These are phyloP conservation scores for Haplosporangium sp. DNA, from an alignment of 371 early-diverging fungal genomes.

Conservation along the genomic window DNA sequence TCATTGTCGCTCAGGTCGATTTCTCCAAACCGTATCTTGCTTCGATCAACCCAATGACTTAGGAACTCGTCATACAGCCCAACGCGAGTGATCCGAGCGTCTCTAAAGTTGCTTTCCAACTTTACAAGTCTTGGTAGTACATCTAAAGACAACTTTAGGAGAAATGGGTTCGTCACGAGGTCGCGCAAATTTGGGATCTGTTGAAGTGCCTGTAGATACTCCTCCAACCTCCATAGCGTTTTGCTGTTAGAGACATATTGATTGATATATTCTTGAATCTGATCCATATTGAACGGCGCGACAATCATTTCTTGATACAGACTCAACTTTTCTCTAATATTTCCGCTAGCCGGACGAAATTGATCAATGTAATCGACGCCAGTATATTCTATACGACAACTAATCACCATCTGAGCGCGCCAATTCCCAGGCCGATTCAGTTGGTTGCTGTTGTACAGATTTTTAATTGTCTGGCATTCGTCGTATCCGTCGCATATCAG, in stretches of 20 bases:
- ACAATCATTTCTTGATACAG: conserved; percentile 3
- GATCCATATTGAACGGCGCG: not conserved
- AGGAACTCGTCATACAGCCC: conserved; percentile 17
- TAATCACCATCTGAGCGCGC: conserved; percentile 1
- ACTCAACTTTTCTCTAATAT: not conserved
- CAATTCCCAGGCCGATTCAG: conserved; percentile 6
- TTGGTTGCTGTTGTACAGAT: conserved; percentile 4
- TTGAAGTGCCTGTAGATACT: not conserved
- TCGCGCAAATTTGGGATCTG: too few species aligned
- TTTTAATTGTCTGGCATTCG: too few species aligned
- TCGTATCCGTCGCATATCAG: too few species aligned
- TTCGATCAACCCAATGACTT: not conserved
- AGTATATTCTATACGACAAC: not conserved
- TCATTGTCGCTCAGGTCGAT: not conserved
- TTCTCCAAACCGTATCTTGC: not conserved
- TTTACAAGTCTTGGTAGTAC: not conserved
- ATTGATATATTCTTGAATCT: not conserved
- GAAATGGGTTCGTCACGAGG: too few species aligned
- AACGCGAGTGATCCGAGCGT: conserved; percentile 2
- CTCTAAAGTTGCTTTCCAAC: not conserved
- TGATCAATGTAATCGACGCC: not conserved
- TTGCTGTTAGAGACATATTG: too few species aligned
- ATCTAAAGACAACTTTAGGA: not conserved
- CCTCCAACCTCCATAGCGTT: not conserved
- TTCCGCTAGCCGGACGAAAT: conserved; percentile 4